Evolutionary conservation across 2,329 filamentous ascomycete species (phyloP), one percentile per base, ranked within the genome.

Genomic region (Purpureocillium lavendulum): DNA sequence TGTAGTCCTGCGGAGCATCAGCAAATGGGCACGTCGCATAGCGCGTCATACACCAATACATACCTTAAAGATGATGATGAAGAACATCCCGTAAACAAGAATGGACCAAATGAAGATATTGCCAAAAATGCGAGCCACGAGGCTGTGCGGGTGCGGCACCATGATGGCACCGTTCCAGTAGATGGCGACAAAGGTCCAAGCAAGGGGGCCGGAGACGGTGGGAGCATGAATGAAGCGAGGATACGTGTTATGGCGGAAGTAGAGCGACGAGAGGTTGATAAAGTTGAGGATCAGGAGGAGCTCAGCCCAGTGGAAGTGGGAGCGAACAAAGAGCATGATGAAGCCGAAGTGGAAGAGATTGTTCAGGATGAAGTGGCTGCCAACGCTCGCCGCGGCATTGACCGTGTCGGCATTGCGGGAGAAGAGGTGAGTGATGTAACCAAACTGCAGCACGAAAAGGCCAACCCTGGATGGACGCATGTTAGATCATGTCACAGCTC

Each of bases 91-190:
- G 53, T 88, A 84, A 2, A 74, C 77, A 31, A 90, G 66, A 46
- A 90, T 80, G 18, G 81, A 78, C 88, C 88, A 95, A 54, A 95
- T 84, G 51, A 88, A 87, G 49, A 94, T 69, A 56, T 95, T 94
- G 38, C 85, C 87, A 17, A 92, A 75, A 49, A 94, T 81, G 35
- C 86, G 71, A n/a, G 84, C 82, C 2, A 82, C 70, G 4, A 87
- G 60, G 42, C 67, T 74, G 41, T 80, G 66, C 7, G 79, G 73
- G 55, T 86, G 70, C n/a, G 67, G 67, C n/a, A 90, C 76, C 57
- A 85, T 84, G 35, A 89, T 80, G 15, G 88, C 87, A 8, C 88
- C 88, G 51, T 87, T 86, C 86, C 87, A 94, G 69, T 89, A 90
- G 39, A 95, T 71, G 24, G 85, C 84, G 12, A 90, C 80, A 55